Evolutionary conservation across 441 rosid genomes (phyloP), one percentile per base, ranked within the genome.

Genomic region (Syzygium syzygioides): DNA sequence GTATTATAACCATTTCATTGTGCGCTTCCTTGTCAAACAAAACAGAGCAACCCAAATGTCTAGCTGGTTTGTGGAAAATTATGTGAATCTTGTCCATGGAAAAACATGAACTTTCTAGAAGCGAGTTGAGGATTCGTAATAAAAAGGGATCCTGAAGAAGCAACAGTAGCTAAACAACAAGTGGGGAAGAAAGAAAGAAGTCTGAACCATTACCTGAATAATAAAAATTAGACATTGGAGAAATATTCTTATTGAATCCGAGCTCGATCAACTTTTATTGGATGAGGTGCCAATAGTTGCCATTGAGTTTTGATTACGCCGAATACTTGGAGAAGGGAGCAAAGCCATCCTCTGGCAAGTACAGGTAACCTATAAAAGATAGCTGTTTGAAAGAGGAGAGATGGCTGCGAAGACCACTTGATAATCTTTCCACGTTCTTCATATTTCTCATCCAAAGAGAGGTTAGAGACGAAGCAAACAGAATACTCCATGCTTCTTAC

Each of bases 11-110:
- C 66, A 60, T 60, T 12, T 60, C 17, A 60, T 60, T 60, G 66
- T 14, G 1, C 13, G 3, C 14, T 26, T 59, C 64, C 66, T 12
- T 60, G 66, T 60, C 8, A 6, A 60, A 60, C 32, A 60, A 60
- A 28, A 60, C 2, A 60, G 66, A 60, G 66, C 30, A 60, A 60
- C 66, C 30, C 15, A 28, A 60, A 60, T 28, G 7, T 60, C 32
- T 1, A n/a, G 71, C 1, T 7, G 2, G 37, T 3, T 0, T 14
- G 5, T 62, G 34, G 4, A 7, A 62, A n/a, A 6, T 62, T n/a
- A 62, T 32, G 19, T 0, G 34, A 14, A 62, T 19, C 20, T 62
- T 62, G 20, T 62, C 19, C 34, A n/a, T 62, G 34, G 71, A 62
- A 62, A 14, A 14, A 62, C 5, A 14, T 14, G 10, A 62, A 62